Conservation (phyloP, 164 flowering plant genomes). For the Berberis thunbergii region DNA sequence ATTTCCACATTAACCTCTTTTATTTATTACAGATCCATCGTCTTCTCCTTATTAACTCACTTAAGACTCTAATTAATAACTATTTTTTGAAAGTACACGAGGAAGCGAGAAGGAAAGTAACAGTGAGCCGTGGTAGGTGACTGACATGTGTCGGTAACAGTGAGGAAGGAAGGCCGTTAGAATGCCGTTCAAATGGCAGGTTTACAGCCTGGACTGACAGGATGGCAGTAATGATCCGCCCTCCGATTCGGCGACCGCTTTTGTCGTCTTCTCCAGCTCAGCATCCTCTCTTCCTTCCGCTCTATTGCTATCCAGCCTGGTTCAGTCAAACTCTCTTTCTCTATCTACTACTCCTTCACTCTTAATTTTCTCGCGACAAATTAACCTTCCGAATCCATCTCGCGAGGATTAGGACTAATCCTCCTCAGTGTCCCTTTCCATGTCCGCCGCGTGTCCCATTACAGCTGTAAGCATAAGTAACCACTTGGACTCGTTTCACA, state of each 20-base stretch:
- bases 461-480: not conserved
- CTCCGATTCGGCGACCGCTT: slow-evolving; percentile 48
- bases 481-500: not conserved
- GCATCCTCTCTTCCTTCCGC: slow-evolving; percentile 14
- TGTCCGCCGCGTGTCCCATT: too few species aligned
- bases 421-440: too few species aligned
- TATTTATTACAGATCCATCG: too few species aligned
- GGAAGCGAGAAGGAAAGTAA: too few species aligned
- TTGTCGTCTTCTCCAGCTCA: slow-evolving; percentile 68
- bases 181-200: slow-evolving; percentile 22
- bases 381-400: too few species aligned
- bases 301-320: slow-evolving; percentile 55
- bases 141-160: slow-evolving; percentile 26
- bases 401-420: too few species aligned
- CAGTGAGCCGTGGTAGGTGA: slow-evolving; percentile 1
- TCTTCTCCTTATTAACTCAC: too few species aligned
- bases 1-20: too few species aligned
- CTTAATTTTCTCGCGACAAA: not conserved
- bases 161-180: slow-evolving; percentile 26
- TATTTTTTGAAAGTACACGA: too few species aligned
- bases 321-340: slow-evolving; percentile 29
- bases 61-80: too few species aligned
- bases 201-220: slow-evolving; percentile 52
- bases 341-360: slow-evolving; percentile 2
- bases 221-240: slow-evolving; percentile 47